These are phyloP conservation scores for Ophiostoma pallidulum DNA, from an alignment of 2,329 filamentous ascomycete genomes.

Conservation along the genomic window DNA sequence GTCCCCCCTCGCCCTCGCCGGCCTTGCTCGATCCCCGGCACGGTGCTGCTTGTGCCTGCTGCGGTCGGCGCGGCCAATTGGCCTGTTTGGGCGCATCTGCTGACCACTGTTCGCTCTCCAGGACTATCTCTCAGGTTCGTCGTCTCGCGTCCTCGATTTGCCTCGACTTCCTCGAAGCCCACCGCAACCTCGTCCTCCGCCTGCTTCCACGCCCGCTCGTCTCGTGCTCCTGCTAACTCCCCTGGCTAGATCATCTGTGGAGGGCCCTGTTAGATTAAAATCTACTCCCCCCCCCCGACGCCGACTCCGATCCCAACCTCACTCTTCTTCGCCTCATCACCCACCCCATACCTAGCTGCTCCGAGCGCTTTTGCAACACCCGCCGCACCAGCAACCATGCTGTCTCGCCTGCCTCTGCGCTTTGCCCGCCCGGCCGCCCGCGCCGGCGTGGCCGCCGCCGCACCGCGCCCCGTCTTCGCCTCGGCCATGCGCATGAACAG, in stretches of 20 bases:
- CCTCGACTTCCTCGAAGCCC: not conserved
- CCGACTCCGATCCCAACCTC: conserved; percentile 10
- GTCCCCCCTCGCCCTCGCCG: too few species aligned
- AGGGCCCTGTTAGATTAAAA: conserved; percentile 41
- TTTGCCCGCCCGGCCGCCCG: conserved; percentile 37
- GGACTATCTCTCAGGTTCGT: conserved; percentile 70
- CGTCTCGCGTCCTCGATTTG: conserved; percentile 15
- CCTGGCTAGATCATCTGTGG: conserved; percentile 42
- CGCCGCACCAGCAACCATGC: conserved; percentile 33
- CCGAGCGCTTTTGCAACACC: not conserved
- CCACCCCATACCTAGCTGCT: not conserved
- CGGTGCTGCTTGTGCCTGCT: too few species aligned
- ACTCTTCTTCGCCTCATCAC: conserved; percentile 14
- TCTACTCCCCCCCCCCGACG: conserved; percentile 15
- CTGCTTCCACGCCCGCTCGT: not conserved
- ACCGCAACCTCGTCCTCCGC: not conserved
- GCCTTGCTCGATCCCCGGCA: not conserved
- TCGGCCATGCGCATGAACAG: conserved; percentile 26
- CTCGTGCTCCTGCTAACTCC: not conserved
- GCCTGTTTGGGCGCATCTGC: not conserved
- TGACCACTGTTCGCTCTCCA: conserved; percentile 25
- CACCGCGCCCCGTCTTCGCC: conserved; percentile 30
- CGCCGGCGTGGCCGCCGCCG: conserved; percentile 17
- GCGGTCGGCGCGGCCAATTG: too few species aligned
- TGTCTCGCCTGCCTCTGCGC: conserved; percentile 45